Percentiles rank a stretch among this genome's conserved stretches.
Evolutionary conservation across 2,329 filamentous ascomycete genomes (phyloP).

Genomic region (Diaporthe vexans): DNA sequence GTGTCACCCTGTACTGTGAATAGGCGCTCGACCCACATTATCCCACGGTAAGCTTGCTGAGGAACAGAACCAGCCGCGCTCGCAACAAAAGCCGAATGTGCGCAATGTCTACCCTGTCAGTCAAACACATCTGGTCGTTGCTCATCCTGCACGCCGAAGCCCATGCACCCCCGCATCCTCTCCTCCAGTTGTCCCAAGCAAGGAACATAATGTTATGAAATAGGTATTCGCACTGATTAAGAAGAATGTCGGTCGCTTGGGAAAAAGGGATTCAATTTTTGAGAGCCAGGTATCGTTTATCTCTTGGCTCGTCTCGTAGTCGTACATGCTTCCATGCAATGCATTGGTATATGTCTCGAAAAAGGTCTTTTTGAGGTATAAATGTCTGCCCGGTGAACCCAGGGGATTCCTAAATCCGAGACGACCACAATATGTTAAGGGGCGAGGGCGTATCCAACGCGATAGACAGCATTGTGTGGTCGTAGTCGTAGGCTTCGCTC

Average conservation of each 20-base stretch:
- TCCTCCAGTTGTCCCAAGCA: not conserved
- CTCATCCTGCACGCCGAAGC: not conserved
- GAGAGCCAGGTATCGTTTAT: slow-evolving; percentile 14
- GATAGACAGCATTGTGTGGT: not conserved
- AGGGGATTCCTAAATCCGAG: not conserved
- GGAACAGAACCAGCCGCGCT: slow-evolving; percentile 30
- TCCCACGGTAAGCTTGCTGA: slow-evolving; percentile 3
- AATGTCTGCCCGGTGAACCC: not conserved
- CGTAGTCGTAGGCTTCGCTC: not conserved
- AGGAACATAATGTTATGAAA: slow-evolving; percentile 18
- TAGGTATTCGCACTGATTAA: slow-evolving; percentile 32
- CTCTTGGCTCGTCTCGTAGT: slow-evolving; percentile 35
- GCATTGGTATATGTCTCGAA: slow-evolving; percentile 18
- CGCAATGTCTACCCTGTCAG: not conserved
- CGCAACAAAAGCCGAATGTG: slow-evolving; percentile 4
- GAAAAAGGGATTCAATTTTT: not conserved
- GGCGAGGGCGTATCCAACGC: too few species aligned
- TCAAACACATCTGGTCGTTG: not conserved
- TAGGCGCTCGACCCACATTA: not conserved
- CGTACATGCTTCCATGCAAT: slow-evolving; percentile 38
- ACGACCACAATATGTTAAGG: not conserved
- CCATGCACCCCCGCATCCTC: not conserved
- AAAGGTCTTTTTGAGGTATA: not conserved
- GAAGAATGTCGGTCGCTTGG: slow-evolving; percentile 20
- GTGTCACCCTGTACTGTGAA: not conserved